Base-by-base conservation (phyloP, 768 basidiomycete species). In the Amanita subjunquillea region DNA sequence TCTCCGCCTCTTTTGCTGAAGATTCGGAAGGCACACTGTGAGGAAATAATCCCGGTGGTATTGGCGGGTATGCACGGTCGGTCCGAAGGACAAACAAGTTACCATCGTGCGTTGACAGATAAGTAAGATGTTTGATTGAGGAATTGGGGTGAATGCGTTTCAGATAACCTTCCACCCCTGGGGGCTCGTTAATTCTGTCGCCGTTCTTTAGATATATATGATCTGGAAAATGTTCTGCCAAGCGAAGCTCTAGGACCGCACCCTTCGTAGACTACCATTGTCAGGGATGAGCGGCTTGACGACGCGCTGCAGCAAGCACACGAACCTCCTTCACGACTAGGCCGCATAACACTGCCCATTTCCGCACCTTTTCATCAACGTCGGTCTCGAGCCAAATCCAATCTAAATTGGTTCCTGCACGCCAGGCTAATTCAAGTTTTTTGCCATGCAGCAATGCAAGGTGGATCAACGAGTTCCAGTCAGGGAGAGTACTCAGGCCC, bases 91-190 rank as follows among this genome's bases (percentile, higher is more conserved):
- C 72, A 66, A 91, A 91, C 29, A 94, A 66, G 59, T 80, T 77
- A 4, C 88, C 86, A 50, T 83, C 76, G 60, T 91, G 87, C 5
- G 80, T 79, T 25, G 77, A 68, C 37, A 93, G 72, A 66, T 92
- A 94, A 12, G 85, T 59, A 3, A 72, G 72, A 52, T 85, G 78
- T 50, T 74, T 80, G 27, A 65, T 62, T 55, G 80, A 78, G 17
- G 77, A 71, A 57, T 78, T 80, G 2, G 80, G 74, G 56, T 72
- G 76, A 59, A 89, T 74, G 44, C 83, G 82, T 55, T 87, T 78
- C 40, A 94, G 69, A 66, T 88, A 96, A 2, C 94, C 94, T 67
- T 97, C 94, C 44, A 95, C 71, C 0, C 80, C 77, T 0, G 84
- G 82, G 2, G 94, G 94, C 59, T 94, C 90, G 32, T 77, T 66